These are phyloP conservation scores for Podila clonocystis DNA, from an alignment of 192 early-diverging fungal species.

Conservation along the genomic window DNA sequence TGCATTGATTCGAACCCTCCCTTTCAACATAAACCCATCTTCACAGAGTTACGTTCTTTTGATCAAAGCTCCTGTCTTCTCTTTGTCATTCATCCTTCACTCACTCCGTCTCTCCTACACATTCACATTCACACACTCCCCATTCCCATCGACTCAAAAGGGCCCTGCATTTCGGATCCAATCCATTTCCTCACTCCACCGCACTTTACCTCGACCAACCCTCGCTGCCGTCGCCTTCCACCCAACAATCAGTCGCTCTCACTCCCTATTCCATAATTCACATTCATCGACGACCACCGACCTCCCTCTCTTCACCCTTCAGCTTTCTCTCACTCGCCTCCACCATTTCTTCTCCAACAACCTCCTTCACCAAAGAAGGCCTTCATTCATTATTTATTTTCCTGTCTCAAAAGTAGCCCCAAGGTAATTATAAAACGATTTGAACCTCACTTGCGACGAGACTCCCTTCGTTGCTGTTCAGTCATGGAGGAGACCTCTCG, in stretches of 20 bases:
- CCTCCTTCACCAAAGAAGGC: background rate
- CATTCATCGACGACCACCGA: background rate
- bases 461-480: no score
- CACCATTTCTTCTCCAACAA: background rate
- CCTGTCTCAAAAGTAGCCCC: no score
- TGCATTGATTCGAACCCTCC: constrained; percentile 9
- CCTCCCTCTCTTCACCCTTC: background rate
- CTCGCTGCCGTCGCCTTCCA: background rate
- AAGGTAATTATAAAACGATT: no score
- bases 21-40: background rate
- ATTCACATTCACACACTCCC: no score
- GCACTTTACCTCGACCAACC: background rate
- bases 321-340: background rate
- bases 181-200: background rate
- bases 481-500: no score
- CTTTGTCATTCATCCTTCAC: background rate
- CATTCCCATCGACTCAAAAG: background rate
- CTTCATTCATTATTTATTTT: no score
- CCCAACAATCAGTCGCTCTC: background rate
- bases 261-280: background rate
- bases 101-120: background rate
- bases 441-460: no score
- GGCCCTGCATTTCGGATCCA: background rate
- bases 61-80: background rate
- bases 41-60: background rate